Evolutionary conservation across 139 green algal genomes (phyloP).

Genomic region (Diplosphaera chodatii): DNA sequence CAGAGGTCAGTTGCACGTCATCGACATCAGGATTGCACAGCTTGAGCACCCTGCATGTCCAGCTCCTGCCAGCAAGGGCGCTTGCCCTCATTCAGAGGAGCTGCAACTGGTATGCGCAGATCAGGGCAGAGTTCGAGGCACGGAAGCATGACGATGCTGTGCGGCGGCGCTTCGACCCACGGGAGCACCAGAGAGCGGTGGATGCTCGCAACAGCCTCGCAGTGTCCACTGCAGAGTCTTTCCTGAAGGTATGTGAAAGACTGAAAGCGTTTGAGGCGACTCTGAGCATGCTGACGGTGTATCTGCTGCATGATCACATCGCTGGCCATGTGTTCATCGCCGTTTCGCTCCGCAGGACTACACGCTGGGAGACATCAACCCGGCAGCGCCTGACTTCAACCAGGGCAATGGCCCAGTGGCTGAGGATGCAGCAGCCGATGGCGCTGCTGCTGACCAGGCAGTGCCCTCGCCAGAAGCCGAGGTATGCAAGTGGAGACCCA

Average conservation of each 20-base stretch:
- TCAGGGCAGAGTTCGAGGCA: constrained; percentile 46
- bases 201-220: constrained; percentile 3
- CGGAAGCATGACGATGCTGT: constrained; percentile 34
- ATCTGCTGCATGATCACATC: too few relatives aligned
- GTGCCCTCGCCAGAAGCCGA: background rate
- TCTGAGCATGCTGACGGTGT: too few relatives aligned
- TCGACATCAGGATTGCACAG: too few relatives aligned
- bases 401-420: constrained; percentile 23
- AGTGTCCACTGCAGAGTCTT: background rate
- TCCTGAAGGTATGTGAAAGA: constrained; percentile 2
- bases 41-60: too few relatives aligned
- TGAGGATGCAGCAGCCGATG: background rate
- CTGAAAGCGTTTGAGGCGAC: too few relatives aligned
- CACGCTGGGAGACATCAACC: constrained; percentile 18
- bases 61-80: too few relatives aligned
- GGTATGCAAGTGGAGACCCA: too few relatives aligned
- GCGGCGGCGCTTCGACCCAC: constrained; percentile 32
- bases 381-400: constrained; percentile 27
- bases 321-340: too few relatives aligned
- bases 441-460: background rate
- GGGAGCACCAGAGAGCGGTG: constrained; percentile 26
- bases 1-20: constrained; percentile 5
- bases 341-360: too few relatives aligned
- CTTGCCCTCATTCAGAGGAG: too few relatives aligned
- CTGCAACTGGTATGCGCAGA: constrained; percentile 4